Evolutionary conservation across 2,329 filamentous ascomycete species (phyloP), one percentile per base, ranked within the genome.

Genomic region (Pseudogymnoascus sp.): DNA sequence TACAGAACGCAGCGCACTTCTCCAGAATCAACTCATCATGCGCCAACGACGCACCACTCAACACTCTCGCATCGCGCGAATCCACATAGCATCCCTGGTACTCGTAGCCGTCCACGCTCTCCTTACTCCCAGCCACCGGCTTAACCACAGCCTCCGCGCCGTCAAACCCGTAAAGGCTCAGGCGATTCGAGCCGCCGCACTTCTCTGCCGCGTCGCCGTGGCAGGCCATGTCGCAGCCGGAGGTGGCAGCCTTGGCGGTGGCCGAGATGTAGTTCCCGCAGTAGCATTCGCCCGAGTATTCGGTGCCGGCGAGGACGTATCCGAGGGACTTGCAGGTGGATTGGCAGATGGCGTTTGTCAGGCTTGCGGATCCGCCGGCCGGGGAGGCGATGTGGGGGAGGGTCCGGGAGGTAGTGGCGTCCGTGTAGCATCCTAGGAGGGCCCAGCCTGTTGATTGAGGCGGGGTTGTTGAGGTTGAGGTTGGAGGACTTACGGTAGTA

Each of bases 281-380:
- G 62, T 61, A 40, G 59, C 64, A 60, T 62, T 64, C 42, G 14
- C 16, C 44, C 59, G 37, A 24, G 50, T 44, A 63, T 61, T 67
- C 79, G 19, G 77, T 68, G 37, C 76, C 75, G 50, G 77, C 75
- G 61, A 78, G 71, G 1, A 66, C 65, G 42, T 74, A 73, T 37
- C 73, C 71, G 70, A 78, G 79, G 6, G 78, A 78, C 3, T 80
- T 68, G 0, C 80, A 74, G 1, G 77, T 79, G 1, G 75, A 75
- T 67, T 79, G 81, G 75, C 77, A 80, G 70, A 79, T 77, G 65
- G 79, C 75, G 65, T 80, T 60, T n/a, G 56, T 60, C 6, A 53
- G 47, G 47, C 7, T 8, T 13, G 47, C 26, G 8, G 56, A 38
- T 10, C 56, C 56, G 31, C 31, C 56, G 31, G 31, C 31, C 6